Evolutionary conservation across 768 basidiomycete species (phyloP), one percentile per base, ranked within the genome.

Genomic region (Trichaptum fuscoviolaceum): DNA sequence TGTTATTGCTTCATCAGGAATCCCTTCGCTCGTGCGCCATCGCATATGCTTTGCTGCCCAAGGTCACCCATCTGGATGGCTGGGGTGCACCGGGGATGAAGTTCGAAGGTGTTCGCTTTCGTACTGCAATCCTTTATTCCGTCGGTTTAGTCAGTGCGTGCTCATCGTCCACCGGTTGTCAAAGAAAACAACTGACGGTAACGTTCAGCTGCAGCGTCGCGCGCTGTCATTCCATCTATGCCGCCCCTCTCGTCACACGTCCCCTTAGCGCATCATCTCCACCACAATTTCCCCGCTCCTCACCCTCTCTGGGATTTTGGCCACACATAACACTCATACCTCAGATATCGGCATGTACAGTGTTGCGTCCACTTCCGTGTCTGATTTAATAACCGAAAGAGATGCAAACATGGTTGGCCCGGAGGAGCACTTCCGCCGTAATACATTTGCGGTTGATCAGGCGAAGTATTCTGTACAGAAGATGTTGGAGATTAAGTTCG

Each of bases 211-310:
- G 77, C 77, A 10, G 81, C 90, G 60, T 89, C 91, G 30, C 90
- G 87, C 69, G 74, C 83, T 61, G 83, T 93, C 57, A 90, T 93
- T 67, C 92, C 92, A 30, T 83, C 85, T 36, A 85, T 90, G 64
- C 92, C 91, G 15, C 71, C 77, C 20, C 75, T 90, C 71, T 88
- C 88, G 69, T 90, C 91, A 2, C 87, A 91, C 73, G 82, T 82
- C 4, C 87, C 91, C 69, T 88, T 93, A 88, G 79, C 89, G 62
- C 87, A 91, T 74, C 91, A 93, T 74, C 90, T 92, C 72, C 87
- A 91, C 58, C 91, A 89, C 76, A 83, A n/a, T 93, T 35, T 75
- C 84, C 2, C 90, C 90, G 0, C 80, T 93, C 1, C 66, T 86
- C 75, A 15, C 5, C 42, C 12, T 52, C 42, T 20, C 42, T 3